phyloP scores from a whole-genome alignment of 2,329 filamentous ascomycete genomes.

The Celoporthe dispersa region DNA sequence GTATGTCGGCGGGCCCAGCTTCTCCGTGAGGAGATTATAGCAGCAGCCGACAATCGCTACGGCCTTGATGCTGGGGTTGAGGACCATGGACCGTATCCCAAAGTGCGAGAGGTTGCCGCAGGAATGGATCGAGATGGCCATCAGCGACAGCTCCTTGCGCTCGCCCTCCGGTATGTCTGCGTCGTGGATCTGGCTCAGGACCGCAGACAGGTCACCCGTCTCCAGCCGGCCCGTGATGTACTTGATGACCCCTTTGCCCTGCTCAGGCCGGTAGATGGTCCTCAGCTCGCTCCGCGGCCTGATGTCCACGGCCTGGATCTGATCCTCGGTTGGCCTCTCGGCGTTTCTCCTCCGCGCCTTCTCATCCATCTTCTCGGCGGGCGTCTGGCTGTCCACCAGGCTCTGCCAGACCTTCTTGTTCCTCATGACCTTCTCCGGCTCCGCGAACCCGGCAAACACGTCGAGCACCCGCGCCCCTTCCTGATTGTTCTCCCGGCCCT shows the following conservation, averaged over 20 bases:
- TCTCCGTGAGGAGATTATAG: constrained; percentile 94
- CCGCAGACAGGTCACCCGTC: constrained; percentile 71
- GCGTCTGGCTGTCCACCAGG: constrained; percentile 49
- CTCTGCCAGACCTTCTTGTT: constrained; percentile 81
- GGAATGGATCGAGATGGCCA: constrained; percentile 95
- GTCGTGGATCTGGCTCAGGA: constrained; percentile 65
- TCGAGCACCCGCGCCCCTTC: constrained; percentile 83
- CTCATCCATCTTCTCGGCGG: constrained; percentile 47
- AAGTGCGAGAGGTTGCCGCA: constrained; percentile 98
- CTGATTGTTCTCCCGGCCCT: constrained; percentile 86
- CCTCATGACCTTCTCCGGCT: constrained; percentile 72
- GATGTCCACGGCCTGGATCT: constrained; percentile 49
- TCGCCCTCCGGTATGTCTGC: constrained; percentile 39
- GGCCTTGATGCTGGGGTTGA: constrained; percentile 85
- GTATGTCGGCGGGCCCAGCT: constrained; percentile 82
- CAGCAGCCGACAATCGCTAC: constrained; percentile 97
- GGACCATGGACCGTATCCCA: constrained; percentile 80
- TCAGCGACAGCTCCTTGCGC: constrained; percentile 57
- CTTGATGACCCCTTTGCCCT: constrained; percentile 72
- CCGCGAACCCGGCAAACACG: constrained; percentile 75
- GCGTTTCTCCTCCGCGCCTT: constrained; percentile 44
- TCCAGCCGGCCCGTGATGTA: constrained; percentile 78
- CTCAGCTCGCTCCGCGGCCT: constrained; percentile 55
- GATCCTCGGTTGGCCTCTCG: constrained; percentile 37
- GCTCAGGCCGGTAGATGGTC: constrained; percentile 57